Evolutionary conservation across 2,329 filamentous ascomycete genomes (phyloP), one percentile per base, ranked within the genome.

Genomic region (Fusarium sp.): DNA sequence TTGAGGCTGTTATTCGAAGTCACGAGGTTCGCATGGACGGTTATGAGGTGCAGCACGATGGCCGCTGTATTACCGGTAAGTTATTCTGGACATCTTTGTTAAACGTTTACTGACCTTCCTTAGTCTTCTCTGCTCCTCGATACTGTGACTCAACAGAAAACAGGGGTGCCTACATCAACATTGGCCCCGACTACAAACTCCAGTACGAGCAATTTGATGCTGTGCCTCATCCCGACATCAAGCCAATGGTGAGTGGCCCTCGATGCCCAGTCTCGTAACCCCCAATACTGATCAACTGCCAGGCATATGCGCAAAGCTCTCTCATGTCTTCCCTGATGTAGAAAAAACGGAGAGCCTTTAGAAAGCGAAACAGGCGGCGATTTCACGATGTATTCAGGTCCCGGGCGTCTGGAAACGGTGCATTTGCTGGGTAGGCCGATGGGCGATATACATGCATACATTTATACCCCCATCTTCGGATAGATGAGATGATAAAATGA

Each of bases 121-220:
- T 63, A 91, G 96, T 99, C 76, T 99, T 99, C 86, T 98, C 95
- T 44, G 96, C 96, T 31, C 96, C 96, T 42, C 97, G 91, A 82
- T 99, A 99, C 82, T 99, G 96, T 83, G 96, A 99, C 81, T 94
- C 94, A 77, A 98, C 96, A 2, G 95, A 97, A 85, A 99, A 99
- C 84, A 96, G 95, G 85, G 96, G 96, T 73, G 96, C 96, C 23
- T 99, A 97, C 83, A 99, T 99, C 88, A 98, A 99, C 83, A 92
- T 99, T 73, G 93, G 93, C 37, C 89, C 93, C 21, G 93, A 97
- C 70, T 94, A 97, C 81, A 97, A 98, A 86, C 91, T 98, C 77
- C 86, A 94, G 41, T 99, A 93, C 84, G 89, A 96, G 81, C 92
- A 97, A 80, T 99, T 99, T 76, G 95, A 98, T 77, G 96, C 96